Evolutionary conservation across 306 rosid genomes (phyloP), one percentile per base, ranked within the genome.

Genomic region (Abrus precatorius): DNA sequence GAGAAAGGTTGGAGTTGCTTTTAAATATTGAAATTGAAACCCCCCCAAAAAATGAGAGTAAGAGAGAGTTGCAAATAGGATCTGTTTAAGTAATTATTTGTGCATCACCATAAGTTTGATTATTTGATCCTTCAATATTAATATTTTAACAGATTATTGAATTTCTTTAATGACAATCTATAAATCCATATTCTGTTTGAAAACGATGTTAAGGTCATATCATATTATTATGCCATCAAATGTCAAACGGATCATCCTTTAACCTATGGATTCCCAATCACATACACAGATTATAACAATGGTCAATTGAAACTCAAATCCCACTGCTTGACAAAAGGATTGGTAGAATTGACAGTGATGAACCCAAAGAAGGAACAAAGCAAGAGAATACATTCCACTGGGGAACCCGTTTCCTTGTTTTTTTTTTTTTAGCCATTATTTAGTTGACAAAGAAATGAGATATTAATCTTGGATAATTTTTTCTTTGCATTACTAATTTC

Each of bases 261-360:
- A 75, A 75, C 50, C 72, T 28, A 68, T 40, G 81, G 41, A 59
- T 72, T 72, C 80, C 75, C n/a, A 63, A 57, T 32, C 33, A 67
- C 63, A 8, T 38, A 43, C 34, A n/a, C 41, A 47, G 32, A 57
- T 74, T 74, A 57, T 3, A 74, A 28, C 55, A 29, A 5, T 5
- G 1, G 12, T 32, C 61, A 7, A 48, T 60, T 48, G 47, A 50
- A 47, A 45, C 36, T 7, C 20, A 67, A 40, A 68, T 14, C 36
- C n/a, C 1, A 10, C 3, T 44, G 49, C 52, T 11, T 27, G 45
- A 5, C 13, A 81, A 5, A 74, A 81, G 34, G 32, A 33, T 43
- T 9, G 56, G 61, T 33, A 44, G 30, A 63, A 63, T 50, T 50
- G 27, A 72, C 53, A 50, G 55, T 8, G 38, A 7, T 54, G 64